Percentiles rank a stretch among this genome's conserved stretches.
Evolutionary conservation across 352 stramenopile species (phyloP).

Genomic region (Globisporangium middletonii): DNA sequence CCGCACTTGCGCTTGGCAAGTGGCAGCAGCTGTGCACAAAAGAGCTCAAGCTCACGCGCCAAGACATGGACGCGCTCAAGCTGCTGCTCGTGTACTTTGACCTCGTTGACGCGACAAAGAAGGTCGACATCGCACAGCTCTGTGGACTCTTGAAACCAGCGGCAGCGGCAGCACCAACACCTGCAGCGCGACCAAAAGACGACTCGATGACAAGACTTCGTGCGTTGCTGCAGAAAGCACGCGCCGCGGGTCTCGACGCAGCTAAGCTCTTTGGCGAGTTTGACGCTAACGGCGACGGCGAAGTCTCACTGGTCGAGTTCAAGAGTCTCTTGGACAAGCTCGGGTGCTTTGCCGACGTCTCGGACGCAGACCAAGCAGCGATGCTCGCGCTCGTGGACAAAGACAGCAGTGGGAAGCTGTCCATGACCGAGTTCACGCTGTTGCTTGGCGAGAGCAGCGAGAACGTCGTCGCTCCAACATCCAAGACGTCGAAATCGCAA

Average conservation of each 20-base stretch:
- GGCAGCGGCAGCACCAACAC: background rate
- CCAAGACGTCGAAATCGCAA: background rate
- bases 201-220: constrained; percentile 12
- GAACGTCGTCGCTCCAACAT: no score
- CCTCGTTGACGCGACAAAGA: constrained; percentile 20
- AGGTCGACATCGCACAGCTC: constrained; percentile 12
- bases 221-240: constrained; percentile 28
- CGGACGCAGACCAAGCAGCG: constrained; percentile 28
- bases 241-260: constrained; percentile 37
- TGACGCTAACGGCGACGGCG: constrained; percentile 50
- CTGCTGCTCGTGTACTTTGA: constrained; percentile 22
- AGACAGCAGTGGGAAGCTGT: constrained; percentile 50
- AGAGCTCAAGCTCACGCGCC: constrained; percentile 21
- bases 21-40: constrained; percentile 31
- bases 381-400: constrained; percentile 42
- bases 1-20: constrained; percentile 12
- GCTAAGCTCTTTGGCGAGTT: constrained; percentile 58
- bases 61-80: constrained; percentile 16
- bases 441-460: constrained; percentile 9
- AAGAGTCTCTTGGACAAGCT: constrained; percentile 38
- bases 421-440: constrained; percentile 55
- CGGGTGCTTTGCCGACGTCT: constrained; percentile 38
- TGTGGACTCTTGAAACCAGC: constrained; percentile 6
- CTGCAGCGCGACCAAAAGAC: background rate
- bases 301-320: constrained; percentile 55